A percentile compares a stretch with the other conserved stretches of the same genome.
These are phyloP conservation scores for Quercus agrifolia DNA, from an alignment of 306 rosid species.

Conservation along the genomic window DNA sequence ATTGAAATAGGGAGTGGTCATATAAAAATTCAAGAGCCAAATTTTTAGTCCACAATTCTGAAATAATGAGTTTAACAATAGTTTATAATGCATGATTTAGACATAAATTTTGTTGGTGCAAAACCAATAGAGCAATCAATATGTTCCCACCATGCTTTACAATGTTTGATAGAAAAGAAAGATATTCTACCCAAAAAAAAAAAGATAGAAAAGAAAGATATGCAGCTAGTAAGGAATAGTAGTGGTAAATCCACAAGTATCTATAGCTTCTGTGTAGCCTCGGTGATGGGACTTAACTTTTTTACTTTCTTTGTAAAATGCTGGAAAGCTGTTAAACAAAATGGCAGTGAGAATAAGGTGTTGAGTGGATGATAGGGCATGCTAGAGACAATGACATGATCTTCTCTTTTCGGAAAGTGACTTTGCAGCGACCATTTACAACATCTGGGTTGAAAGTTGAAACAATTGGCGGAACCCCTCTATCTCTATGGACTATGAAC, in stretches of 20 bases:
- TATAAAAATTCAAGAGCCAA: not conserved
- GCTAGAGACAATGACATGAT: not conserved
- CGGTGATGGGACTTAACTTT: not conserved
- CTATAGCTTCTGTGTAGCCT: not conserved
- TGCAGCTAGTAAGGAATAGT: not conserved
- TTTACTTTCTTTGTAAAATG: not conserved
- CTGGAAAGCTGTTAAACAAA: not conserved
- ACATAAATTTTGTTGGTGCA: conserved; percentile 2
- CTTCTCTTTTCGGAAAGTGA: not conserved
- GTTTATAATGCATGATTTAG: conserved; percentile 9
- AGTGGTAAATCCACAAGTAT: not conserved
- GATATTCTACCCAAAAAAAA: not conserved
- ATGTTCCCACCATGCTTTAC: conserved; percentile 55
- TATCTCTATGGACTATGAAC: not conserved
- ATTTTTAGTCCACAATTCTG: not conserved
- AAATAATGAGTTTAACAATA: not conserved
- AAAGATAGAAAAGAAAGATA: not conserved
- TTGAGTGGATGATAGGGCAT: not conserved
- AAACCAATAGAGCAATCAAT: conserved; percentile 18
- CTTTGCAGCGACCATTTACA: not conserved
- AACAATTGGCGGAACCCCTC: not conserved
- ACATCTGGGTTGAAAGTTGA: not conserved
- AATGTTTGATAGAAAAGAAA: conserved; percentile 7
- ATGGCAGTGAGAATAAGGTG: not conserved
- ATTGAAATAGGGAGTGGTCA: not conserved